Conservation (phyloP, 371 early-diverging fungal species). For the Sporodiniella umbellata region DNA sequence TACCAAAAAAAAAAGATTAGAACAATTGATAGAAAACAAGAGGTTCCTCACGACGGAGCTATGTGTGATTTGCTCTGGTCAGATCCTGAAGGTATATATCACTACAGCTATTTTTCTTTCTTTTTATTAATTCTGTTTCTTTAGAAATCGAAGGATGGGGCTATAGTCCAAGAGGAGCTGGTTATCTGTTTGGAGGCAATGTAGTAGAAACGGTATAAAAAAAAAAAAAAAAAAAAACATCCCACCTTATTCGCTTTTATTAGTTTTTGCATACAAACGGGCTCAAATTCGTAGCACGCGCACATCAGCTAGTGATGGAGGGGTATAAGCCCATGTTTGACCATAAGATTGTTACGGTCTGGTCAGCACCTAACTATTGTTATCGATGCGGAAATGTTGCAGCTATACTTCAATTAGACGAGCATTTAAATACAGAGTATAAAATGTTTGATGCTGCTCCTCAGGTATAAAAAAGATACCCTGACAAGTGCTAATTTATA, state of each 20-base stretch:
- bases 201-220: slow-evolving; percentile 72
- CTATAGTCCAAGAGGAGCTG: slow-evolving; percentile 97
- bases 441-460: slow-evolving; percentile 88
- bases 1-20: slow-evolving; percentile 63
- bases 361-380: slow-evolving; percentile 99
- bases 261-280: slow-evolving; percentile 88
- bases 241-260: background rate
- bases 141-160: slow-evolving; percentile 92
- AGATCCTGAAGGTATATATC: slow-evolving; percentile 88
- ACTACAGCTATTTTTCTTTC: background rate
- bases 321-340: slow-evolving; percentile 97
- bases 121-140: no score
- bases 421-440: slow-evolving; percentile 79
- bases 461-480: slow-evolving; percentile 40
- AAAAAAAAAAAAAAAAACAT: background rate
- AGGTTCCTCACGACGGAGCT: slow-evolving; percentile 98
- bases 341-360: slow-evolving; percentile 96
- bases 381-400: slow-evolving; percentile 99
- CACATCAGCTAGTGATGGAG: slow-evolving; percentile 99
- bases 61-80: slow-evolving; percentile 99
- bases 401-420: slow-evolving; percentile 96
- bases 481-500: background rate
- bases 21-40: slow-evolving; percentile 96
- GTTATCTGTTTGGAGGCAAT: slow-evolving; percentile 96
- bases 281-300: slow-evolving; percentile 93